Percentiles rank a stretch among this genome's conserved stretches.
Evolutionary conservation across 2,329 filamentous ascomycete genomes (phyloP).

Genomic region (Ramichloridium luteum): DNA sequence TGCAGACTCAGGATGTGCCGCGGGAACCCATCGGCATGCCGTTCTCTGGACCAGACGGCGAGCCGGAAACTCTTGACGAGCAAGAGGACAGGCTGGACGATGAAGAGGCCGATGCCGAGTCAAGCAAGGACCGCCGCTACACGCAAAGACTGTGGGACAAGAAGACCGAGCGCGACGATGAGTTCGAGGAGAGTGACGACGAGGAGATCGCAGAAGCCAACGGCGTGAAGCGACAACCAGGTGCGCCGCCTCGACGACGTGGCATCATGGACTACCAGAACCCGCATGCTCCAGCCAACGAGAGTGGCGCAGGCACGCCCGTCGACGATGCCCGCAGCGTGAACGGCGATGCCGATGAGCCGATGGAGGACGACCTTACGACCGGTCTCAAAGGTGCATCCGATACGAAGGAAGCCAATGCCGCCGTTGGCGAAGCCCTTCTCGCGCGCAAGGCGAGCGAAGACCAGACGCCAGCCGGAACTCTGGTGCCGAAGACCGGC

Average conservation of each 20-base stretch:
- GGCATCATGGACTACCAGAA: conserved; percentile 53
- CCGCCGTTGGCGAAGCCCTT: conserved; percentile 14
- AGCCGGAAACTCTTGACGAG: conserved; percentile 45
- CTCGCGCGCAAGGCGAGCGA: conserved; percentile 18
- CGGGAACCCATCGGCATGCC: conserved; percentile 43
- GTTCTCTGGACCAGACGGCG: conserved; percentile 13
- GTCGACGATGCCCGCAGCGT: conserved; percentile 19
- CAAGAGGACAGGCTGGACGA: conserved; percentile 54
- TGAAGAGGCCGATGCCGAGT: conserved; percentile 71
- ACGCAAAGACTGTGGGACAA: conserved; percentile 77
- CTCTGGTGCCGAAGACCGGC: conserved; percentile 3
- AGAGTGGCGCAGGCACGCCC: conserved; percentile 37
- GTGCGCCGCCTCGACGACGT: conserved; percentile 35
- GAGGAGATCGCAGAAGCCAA: conserved; percentile 67
- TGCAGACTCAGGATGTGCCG: conserved; percentile 53
- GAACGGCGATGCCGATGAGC: conserved; percentile 19
- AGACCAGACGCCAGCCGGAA: conserved; percentile 7
- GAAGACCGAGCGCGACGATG: conserved; percentile 56
- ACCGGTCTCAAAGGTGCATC: conserved; percentile 7
- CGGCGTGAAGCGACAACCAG: conserved; percentile 49
- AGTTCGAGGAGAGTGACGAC: conserved; percentile 79
- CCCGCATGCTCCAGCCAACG: conserved; percentile 39
- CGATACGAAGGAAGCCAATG: conserved; percentile 13
- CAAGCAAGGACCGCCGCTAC: conserved; percentile 70
- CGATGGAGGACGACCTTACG: conserved; percentile 18